Conservation (phyloP, 23 red algal genomes). For the Gracilariopsis chorda region DNA sequence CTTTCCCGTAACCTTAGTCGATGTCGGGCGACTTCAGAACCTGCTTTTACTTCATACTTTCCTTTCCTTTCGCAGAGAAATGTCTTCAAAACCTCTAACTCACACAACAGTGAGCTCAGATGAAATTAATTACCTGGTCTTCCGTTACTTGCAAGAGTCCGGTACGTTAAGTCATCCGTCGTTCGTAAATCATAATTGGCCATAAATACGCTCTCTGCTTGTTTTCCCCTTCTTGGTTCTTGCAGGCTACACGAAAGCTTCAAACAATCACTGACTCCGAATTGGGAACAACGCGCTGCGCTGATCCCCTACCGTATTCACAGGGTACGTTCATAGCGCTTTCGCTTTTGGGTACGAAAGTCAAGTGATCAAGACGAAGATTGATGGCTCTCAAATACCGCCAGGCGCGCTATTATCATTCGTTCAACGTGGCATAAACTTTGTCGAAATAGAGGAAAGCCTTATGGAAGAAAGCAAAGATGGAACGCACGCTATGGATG, state of each 20-base stretch:
- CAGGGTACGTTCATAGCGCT: constrained; percentile 90
- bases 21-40: no score
- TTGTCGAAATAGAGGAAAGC: constrained; percentile 94
- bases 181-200: background rate
- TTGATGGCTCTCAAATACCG: constrained; percentile 93
- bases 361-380: constrained; percentile 74
- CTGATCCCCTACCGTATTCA: no score
- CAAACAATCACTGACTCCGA: no score
- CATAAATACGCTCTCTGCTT: background rate
- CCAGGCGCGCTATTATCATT: constrained; percentile 96
- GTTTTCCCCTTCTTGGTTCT: no score
- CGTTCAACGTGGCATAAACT: constrained; percentile 92
- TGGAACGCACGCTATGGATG: constrained; percentile 53
- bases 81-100: constrained; percentile 31
- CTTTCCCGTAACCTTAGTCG: no score
- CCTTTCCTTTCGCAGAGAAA: no score
- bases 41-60: no score
- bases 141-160: constrained; percentile 95
- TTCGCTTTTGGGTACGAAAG: constrained; percentile 96
- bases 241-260: no score
- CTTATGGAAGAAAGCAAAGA: constrained; percentile 36
- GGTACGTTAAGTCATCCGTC: constrained; percentile 61
- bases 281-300: no score
- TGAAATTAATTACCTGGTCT: constrained; percentile 99
- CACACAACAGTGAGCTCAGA: constrained; percentile 90